Conservation (phyloP, 2,329 filamentous ascomycete species). For the Epicoccum nigrum region DNA sequence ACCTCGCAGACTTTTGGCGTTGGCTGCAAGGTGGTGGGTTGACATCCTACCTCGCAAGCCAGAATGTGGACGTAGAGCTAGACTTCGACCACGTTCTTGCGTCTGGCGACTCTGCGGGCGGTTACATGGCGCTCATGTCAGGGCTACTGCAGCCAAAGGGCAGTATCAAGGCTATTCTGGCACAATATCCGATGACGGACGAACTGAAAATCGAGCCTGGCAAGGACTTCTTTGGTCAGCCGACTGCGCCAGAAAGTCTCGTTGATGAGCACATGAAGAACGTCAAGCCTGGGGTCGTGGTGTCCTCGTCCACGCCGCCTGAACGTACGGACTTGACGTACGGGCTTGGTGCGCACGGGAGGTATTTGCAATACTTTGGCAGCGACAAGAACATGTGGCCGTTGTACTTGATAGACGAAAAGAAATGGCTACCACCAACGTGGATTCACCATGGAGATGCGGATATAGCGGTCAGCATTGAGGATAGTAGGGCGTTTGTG, state of each 20-base stretch:
- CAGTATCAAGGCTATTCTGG: constrained; percentile 31
- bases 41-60: constrained; percentile 17
- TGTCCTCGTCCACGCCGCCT: constrained; percentile 28
- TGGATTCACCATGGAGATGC: constrained; percentile 40
- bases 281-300: constrained; percentile 24
- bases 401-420: constrained; percentile 31
- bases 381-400: constrained; percentile 33
- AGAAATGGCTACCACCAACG: constrained; percentile 34
- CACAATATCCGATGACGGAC: constrained; percentile 41
- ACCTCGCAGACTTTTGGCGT: constrained; percentile 56
- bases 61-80: constrained; percentile 17
- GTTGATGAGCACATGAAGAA: constrained; percentile 33
- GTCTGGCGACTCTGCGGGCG: constrained; percentile 48
- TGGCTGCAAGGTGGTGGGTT: constrained; percentile 47
- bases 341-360: constrained; percentile 27
- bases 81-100: constrained; percentile 41
- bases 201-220: constrained; percentile 9
- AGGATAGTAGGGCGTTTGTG: constrained; percentile 35
- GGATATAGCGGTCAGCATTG: constrained; percentile 37
- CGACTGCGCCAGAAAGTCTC: constrained; percentile 17
- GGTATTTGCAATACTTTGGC: constrained; percentile 39
- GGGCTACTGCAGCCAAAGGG: constrained; percentile 27
- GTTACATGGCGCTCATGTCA: constrained; percentile 47
- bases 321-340: constrained; percentile 24
- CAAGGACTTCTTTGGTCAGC: constrained; percentile 3